phyloP scores from a whole-genome alignment of 352 stramenopile genomes.

The Phytophthora quininea region DNA sequence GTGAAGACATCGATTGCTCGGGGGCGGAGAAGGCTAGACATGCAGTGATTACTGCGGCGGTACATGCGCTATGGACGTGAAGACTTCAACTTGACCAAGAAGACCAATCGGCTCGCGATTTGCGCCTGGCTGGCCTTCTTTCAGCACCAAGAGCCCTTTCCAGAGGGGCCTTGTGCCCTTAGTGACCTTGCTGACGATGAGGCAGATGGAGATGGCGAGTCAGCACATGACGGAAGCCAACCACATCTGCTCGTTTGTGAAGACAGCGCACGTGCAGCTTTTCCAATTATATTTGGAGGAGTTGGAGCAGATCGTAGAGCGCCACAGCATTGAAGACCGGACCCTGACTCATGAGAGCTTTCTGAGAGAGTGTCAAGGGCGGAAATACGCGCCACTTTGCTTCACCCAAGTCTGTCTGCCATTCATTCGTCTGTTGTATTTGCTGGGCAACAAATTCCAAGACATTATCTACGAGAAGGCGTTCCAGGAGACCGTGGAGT shows the following conservation, averaged over 20 bases:
- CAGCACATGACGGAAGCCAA: slow-evolving; percentile 48
- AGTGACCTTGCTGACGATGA: slow-evolving; percentile 38
- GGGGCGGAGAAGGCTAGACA: neutral
- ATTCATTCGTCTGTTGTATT: slow-evolving; percentile 41
- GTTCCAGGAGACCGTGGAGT: slow-evolving; percentile 34
- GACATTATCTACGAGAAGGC: slow-evolving; percentile 46
- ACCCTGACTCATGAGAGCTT: slow-evolving; percentile 29
- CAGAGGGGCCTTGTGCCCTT: slow-evolving; percentile 45
- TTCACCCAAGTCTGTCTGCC: slow-evolving; percentile 48
- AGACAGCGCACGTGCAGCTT: slow-evolving; percentile 30
- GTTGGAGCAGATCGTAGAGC: slow-evolving; percentile 39
- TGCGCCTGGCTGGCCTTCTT: no score
- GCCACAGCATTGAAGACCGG: slow-evolving; percentile 35
- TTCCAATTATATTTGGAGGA: slow-evolving; percentile 35
- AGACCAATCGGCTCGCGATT: no score
- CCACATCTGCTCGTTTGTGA: slow-evolving; percentile 40
- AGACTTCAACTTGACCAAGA: neutral
- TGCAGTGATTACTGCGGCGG: neutral
- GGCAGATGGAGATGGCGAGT: slow-evolving; percentile 41
- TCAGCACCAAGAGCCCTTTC: slow-evolving; percentile 10
- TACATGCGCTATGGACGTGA: neutral
- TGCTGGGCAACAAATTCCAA: slow-evolving; percentile 54
- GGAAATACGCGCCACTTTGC: slow-evolving; percentile 40
- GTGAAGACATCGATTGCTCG: neutral
- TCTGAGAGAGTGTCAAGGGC: slow-evolving; percentile 25